phyloP scores from a whole-genome alignment of 768 basidiomycete species.

The Sarcodon sp. region DNA sequence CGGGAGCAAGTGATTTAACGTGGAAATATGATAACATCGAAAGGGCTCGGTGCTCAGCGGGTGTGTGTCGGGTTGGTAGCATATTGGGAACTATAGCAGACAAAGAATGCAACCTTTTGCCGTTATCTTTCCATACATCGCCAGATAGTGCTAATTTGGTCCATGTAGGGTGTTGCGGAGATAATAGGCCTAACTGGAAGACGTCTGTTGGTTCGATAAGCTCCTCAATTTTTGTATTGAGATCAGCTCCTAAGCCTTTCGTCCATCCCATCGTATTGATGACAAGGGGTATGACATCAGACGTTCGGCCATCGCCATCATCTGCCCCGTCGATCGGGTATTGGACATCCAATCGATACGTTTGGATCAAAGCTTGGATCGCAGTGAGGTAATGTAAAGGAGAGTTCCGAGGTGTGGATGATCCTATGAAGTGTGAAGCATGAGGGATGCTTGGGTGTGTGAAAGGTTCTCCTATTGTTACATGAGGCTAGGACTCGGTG shows the following conservation, averaged over 20 bases:
- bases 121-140: not conserved
- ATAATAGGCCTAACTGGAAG: slow-evolving; percentile 23
- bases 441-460: slow-evolving; percentile 67
- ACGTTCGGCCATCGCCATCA: slow-evolving; percentile 24
- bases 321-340: slow-evolving; percentile 15
- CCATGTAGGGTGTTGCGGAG: not conserved
- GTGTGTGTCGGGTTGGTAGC: slow-evolving; percentile 30
- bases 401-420: slow-evolving; percentile 61
- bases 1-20: slow-evolving; percentile 19
- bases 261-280: slow-evolving; percentile 97
- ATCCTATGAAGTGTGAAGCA: slow-evolving; percentile 73
- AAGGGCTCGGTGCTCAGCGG: slow-evolving; percentile 63
- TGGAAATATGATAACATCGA: slow-evolving; percentile 74
- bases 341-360: slow-evolving; percentile 46
- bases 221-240: slow-evolving; percentile 58
- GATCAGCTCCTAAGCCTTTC: slow-evolving; percentile 83
- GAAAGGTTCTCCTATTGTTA: slow-evolving; percentile 64
- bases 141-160: too few species aligned
- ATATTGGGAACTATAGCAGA: slow-evolving; percentile 35
- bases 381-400: slow-evolving; percentile 68
- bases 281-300: slow-evolving; percentile 63
- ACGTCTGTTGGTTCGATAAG: slow-evolving; percentile 46
- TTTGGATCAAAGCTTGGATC: slow-evolving; percentile 51
- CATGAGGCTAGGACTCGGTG: not conserved
- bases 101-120: slow-evolving; percentile 10